Percentiles rank a stretch among this genome's conserved stretches.
Conservation (phyloP, 768 basidiomycete genomes). For the Pleurotus citrinopileatus region DNA sequence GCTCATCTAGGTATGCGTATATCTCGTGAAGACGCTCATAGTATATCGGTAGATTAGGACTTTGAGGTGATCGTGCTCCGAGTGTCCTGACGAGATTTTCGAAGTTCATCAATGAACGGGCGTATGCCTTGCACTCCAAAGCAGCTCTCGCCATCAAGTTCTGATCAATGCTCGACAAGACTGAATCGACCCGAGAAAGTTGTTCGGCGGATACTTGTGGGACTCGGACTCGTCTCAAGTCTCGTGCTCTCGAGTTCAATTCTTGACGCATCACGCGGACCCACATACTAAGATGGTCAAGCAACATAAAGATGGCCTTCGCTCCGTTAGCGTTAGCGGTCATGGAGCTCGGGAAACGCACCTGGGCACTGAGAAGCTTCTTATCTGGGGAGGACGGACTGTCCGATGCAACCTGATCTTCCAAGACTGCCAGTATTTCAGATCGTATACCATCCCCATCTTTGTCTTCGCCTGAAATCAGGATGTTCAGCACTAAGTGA, state of each 20-base stretch:
- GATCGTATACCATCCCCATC: slow-evolving; percentile 62
- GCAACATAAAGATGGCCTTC: slow-evolving; percentile 88
- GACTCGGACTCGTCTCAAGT: slow-evolving; percentile 46
- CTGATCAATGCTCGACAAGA: slow-evolving; percentile 80
- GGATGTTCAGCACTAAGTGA: slow-evolving; percentile 83
- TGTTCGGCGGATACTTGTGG: slow-evolving; percentile 50
- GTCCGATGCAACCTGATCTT: slow-evolving; percentile 75
- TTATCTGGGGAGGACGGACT: slow-evolving; percentile 70
- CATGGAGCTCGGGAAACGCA: slow-evolving; percentile 25
- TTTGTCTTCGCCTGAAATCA: slow-evolving; percentile 69
- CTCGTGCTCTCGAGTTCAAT: slow-evolving; percentile 43
- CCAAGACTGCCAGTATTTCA: slow-evolving; percentile 79
- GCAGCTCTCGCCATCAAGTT: slow-evolving; percentile 92
- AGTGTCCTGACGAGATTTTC: slow-evolving; percentile 75
- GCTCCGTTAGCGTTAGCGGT: not conserved
- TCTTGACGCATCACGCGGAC: slow-evolving; percentile 74
- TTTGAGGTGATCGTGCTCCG: slow-evolving; percentile 34
- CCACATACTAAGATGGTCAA: slow-evolving; percentile 95
- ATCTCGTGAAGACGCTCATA: slow-evolving; percentile 95
- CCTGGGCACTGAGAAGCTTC: slow-evolving; percentile 91
- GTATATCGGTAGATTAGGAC: slow-evolving; percentile 56
- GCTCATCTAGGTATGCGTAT: slow-evolving; percentile 94
- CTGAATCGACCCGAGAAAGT: slow-evolving; percentile 71
- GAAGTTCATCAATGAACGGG: slow-evolving; percentile 92
- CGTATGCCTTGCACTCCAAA: slow-evolving; percentile 91